phyloP scores from a whole-genome alignment of 2,329 filamentous ascomycete genomes.

The Neonectria hederae region DNA sequence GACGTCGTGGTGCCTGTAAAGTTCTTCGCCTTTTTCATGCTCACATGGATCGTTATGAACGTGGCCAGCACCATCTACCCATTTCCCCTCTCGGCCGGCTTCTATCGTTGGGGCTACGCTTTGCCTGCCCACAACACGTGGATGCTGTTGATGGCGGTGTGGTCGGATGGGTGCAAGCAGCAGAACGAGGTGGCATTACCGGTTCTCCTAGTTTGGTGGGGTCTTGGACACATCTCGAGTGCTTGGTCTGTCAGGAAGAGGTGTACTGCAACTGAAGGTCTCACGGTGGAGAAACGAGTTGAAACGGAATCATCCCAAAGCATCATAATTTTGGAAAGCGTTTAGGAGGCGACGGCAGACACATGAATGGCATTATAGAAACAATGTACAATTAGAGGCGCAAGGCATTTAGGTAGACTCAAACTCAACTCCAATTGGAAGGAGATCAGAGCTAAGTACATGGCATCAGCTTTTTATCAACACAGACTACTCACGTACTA shows the following conservation, averaged over 20 bases:
- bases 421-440: neutral
- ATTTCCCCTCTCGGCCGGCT: conserved; percentile 49
- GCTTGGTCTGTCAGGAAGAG: conserved; percentile 40
- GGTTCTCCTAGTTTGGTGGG: conserved; percentile 53
- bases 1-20: conserved; percentile 44
- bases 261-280: conserved; percentile 25
- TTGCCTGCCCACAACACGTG: conserved; percentile 50
- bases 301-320: conserved; percentile 3
- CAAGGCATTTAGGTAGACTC: neutral
- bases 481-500: neutral
- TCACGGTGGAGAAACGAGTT: neutral
- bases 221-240: conserved; percentile 39
- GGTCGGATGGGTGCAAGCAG: conserved; percentile 54
- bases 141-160: conserved; percentile 51
- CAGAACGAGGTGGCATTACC: conserved; percentile 49
- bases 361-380: too few relatives aligned
- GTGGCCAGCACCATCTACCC: conserved; percentile 50
- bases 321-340: neutral
- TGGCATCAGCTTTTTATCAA: neutral
- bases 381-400: neutral
- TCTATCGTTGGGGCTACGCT: conserved; percentile 51
- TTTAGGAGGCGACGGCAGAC: neutral
- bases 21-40: conserved; percentile 53
- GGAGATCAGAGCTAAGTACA: neutral
- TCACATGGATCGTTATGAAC: conserved; percentile 55